A percentile compares a stretch with the other conserved stretches of the same genome.
Evolutionary conservation across 108 stramenopile species (phyloP).

Genomic region (Cyclotella atomus): DNA sequence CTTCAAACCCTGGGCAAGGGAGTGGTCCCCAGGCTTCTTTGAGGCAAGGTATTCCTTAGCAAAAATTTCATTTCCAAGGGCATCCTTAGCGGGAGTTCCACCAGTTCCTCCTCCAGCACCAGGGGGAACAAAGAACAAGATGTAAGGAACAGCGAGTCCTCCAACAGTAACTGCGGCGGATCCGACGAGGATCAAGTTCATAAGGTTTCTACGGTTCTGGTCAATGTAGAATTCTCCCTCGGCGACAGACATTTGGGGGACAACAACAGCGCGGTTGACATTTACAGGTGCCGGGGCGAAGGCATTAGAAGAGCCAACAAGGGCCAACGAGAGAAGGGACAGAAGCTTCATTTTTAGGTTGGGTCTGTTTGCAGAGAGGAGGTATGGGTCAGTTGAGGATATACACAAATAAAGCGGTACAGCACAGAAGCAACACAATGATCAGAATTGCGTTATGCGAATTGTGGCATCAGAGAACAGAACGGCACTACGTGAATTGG

Average conservation of each 20-base stretch:
- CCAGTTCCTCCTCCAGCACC: constrained; percentile 85
- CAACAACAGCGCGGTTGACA: constrained; percentile 56
- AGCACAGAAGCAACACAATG: too few relatives aligned
- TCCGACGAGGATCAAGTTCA: constrained; percentile 96
- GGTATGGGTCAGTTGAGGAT: too few relatives aligned
- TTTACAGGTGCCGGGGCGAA: constrained; percentile 75
- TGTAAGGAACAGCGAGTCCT: constrained; percentile 94
- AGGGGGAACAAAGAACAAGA: constrained; percentile 95
- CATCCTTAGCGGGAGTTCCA: constrained; percentile 91
- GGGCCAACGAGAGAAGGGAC: constrained; percentile 63
- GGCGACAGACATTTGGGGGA: constrained; percentile 70
- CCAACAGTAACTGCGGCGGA: constrained; percentile 91
- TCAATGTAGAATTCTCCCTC: constrained; percentile 92
- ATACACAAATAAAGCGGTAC: too few relatives aligned
- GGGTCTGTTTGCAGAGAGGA: background rate
- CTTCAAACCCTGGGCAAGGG: constrained; percentile 96
- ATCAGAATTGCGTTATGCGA: too few relatives aligned
- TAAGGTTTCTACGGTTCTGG: constrained; percentile 94
- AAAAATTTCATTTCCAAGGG: constrained; percentile 91
- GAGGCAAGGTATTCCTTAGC: constrained; percentile 86
- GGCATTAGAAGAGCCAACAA: constrained; percentile 70
- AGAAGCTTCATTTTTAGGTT: constrained; percentile 75
- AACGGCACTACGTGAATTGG: too few relatives aligned
- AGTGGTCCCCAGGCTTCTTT: constrained; percentile 87
- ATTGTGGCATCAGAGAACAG: too few relatives aligned